Evolutionary conservation across 2,329 filamentous ascomycete species (phyloP), one percentile per base, ranked within the genome.

Genomic region (Myriosclerotinia scirpicola): DNA sequence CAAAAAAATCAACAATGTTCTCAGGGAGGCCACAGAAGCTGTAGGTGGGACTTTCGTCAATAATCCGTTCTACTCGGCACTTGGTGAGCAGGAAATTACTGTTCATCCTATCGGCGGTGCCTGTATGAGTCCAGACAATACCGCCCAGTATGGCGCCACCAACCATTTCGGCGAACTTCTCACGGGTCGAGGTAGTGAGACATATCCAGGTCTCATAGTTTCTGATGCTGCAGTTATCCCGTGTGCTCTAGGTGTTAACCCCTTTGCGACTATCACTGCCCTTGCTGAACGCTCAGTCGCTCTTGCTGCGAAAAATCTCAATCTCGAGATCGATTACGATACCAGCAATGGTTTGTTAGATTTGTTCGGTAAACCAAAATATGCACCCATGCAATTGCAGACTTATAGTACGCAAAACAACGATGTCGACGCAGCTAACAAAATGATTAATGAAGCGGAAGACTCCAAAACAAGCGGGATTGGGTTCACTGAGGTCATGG

Each of bases 101-200:
- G 87, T 90, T 15, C 87, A 90, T 76, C 85, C 87, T 7, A 85
- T 90, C 58, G 87, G 85, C 15, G 88, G 88, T 54, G 87, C 87
- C 2, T 83, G 82, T 61, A 87, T 90, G 82, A 84, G 85, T 42
- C 77, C 77, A 5, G 85, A 88, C 72, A 84, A 84, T 22, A 86
- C 83, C 1, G 84, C 83, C 2, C 72, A 74, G 8, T 81, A 80
- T 5, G 88, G 88, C 14, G 87, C 83, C 0, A 85, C 85, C 0
- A 87, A 89, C 72, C 85, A 90, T 70, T 74, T 80, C 8, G 88
- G 88, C 3, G 81, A 87, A 70, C 76, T 90, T 0, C 87, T 89
- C 65, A 81, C 72, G 0, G 86, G 87, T 4, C 72, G 78, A 5
- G 82, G 81, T 0, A 72, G 71, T 0, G 82, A 86, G 44, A 81